These are phyloP conservation scores for Trichodelitschia bisporula DNA, from an alignment of 495 filamentous ascomycete species.

Conservation along the genomic window DNA sequence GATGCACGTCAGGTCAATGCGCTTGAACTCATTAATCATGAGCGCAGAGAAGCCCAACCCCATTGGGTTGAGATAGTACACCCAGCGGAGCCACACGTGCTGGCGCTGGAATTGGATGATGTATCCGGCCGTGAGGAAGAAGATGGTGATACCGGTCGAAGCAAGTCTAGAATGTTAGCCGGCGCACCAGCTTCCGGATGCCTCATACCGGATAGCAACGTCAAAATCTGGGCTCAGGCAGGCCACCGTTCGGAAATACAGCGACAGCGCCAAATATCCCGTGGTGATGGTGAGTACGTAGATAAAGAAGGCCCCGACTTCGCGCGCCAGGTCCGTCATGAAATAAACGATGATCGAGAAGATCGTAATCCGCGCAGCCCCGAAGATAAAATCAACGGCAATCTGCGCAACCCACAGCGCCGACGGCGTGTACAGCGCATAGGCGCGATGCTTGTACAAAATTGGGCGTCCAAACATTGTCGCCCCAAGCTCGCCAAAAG, in stretches of 20 bases:
- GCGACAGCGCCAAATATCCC: conserved; percentile 52
- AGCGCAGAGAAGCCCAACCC: conserved; percentile 47
- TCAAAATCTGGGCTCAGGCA: conserved; percentile 67
- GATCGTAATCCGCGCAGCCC: conserved; percentile 37
- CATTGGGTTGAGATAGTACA: conserved; percentile 59
- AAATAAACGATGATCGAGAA: conserved; percentile 64
- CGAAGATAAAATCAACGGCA: conserved; percentile 49
- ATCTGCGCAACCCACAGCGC: conserved; percentile 64
- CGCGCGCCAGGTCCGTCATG: conserved; percentile 39
- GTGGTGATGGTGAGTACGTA: conserved; percentile 46
- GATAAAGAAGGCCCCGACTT: conserved; percentile 55
- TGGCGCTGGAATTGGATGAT: conserved; percentile 46
- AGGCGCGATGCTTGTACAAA: conserved; percentile 57
- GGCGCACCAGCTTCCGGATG: not conserved
- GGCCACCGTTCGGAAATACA: conserved; percentile 56
- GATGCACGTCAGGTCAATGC: conserved; percentile 35
- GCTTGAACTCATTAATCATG: conserved; percentile 66
- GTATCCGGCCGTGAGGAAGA: conserved; percentile 53
- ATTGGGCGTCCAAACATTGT: conserved; percentile 53
- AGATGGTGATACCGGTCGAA: not conserved
- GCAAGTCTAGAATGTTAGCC: not conserved
- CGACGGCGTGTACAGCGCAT: conserved; percentile 54
- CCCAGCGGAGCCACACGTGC: conserved; percentile 56
- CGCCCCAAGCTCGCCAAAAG: conserved; percentile 43
- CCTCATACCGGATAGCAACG: conserved; percentile 31